Evolutionary conservation across 768 basidiomycete genomes (phyloP).

Genomic region (Phaeolepiota aurea): DNA sequence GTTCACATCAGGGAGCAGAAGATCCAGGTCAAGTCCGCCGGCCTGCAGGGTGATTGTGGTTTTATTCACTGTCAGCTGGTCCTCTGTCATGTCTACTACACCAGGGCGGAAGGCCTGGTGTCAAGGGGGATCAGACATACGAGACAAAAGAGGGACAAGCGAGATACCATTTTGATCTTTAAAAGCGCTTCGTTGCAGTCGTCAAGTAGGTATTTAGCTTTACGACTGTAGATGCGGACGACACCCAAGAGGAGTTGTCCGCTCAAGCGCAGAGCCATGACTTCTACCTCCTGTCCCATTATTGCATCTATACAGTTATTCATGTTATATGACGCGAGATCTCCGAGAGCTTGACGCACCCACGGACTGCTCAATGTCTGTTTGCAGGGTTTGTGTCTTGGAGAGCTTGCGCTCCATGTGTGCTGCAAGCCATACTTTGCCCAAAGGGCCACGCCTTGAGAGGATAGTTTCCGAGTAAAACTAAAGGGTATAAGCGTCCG

Average conservation of each 20-base stretch:
- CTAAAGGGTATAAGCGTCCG: constrained; percentile 22
- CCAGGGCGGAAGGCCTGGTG: constrained; percentile 88
- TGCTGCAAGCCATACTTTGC: constrained; percentile 97
- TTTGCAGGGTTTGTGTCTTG: constrained; percentile 90
- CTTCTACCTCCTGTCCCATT: constrained; percentile 85
- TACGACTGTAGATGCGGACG: constrained; percentile 94
- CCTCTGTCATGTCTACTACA: constrained; percentile 92
- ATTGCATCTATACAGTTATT: constrained; percentile 61
- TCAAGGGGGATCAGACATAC: constrained; percentile 6
- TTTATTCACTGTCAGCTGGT: constrained; percentile 79
- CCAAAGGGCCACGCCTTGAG: constrained; percentile 87
- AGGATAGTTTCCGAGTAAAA: constrained; percentile 94
- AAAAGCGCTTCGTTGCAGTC: constrained; percentile 96
- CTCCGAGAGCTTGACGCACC: too few relatives aligned
- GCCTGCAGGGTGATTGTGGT: constrained; percentile 84
- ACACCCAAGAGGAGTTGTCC: constrained; percentile 96
- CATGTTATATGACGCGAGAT: background rate
- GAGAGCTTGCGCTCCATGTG: constrained; percentile 98
- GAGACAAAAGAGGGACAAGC: background rate
- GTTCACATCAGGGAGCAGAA: constrained; percentile 71
- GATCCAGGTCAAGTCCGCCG: constrained; percentile 70
- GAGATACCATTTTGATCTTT: constrained; percentile 85
- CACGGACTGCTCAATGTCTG: constrained; percentile 91
- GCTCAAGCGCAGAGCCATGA: constrained; percentile 93
- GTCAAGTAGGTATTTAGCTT: constrained; percentile 95